Percentiles rank a stretch among this genome's conserved stretches.
These are phyloP conservation scores for Leishmania tarentolae DNA, from an alignment of 208 protist genomes.

Conservation along the genomic window DNA sequence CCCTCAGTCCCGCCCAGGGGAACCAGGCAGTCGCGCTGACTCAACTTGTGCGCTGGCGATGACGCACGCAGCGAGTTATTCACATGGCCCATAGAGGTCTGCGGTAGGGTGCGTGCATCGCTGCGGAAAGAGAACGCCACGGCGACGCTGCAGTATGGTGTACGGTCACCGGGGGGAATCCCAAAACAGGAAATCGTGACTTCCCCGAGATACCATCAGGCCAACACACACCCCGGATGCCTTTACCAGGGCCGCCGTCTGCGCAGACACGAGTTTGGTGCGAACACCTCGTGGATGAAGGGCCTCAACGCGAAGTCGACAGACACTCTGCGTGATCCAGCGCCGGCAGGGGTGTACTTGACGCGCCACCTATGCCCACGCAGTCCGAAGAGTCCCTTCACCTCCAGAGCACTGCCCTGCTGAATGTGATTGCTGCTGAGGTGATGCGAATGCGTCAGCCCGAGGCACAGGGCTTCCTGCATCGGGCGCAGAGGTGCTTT, in stretches of 20 bases:
- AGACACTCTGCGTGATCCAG: slow-evolving; percentile 8
- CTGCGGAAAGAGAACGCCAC: neutral
- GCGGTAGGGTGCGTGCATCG: neutral
- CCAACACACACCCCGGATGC: no score
- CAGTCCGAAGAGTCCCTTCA: no score
- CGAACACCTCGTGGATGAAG: neutral
- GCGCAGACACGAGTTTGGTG: slow-evolving; percentile 1
- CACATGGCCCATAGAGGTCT: no score
- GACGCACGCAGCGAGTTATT: no score
- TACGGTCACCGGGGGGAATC: neutral
- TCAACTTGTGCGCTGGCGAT: no score
- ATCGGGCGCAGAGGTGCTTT: neutral
- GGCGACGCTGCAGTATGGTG: neutral
- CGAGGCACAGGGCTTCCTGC: neutral
- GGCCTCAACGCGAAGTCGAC: neutral
- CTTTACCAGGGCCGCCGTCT: slow-evolving; percentile 7
- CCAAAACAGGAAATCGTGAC: neutral
- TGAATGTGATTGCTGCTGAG: neutral
- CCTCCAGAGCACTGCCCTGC: no score
- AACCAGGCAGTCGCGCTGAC: no score
- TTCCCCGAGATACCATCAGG: no score
- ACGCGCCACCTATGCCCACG: neutral
- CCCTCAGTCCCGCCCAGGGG: no score
- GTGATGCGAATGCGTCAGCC: neutral
- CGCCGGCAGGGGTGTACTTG: neutral